Percentiles rank a stretch among this genome's conserved stretches.
Evolutionary conservation across 768 basidiomycete species (phyloP).

Genomic region (Phylloporus arenicola): DNA sequence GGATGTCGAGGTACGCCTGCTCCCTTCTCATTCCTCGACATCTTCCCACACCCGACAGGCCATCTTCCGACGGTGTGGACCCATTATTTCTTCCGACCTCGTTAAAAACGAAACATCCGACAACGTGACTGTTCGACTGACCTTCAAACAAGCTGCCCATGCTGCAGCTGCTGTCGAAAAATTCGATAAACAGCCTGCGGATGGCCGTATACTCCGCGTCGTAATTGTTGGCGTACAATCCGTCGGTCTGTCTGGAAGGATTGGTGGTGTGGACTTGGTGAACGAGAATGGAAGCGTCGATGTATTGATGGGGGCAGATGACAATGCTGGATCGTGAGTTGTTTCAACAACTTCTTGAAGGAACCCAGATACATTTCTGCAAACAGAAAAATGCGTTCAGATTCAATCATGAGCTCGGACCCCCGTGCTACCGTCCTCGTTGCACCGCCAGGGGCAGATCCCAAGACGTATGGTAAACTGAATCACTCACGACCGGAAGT

Average conservation of each 20-base stretch:
- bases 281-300: constrained; percentile 36
- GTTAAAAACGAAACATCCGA: constrained; percentile 14
- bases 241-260: constrained; percentile 50
- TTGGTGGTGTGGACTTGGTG: constrained; percentile 50
- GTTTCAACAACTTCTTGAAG: background rate
- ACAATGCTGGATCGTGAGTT: constrained; percentile 50
- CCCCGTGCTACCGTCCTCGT: constrained; percentile 66
- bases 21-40: background rate
- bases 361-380: background rate
- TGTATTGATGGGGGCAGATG: constrained; percentile 50
- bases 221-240: constrained; percentile 54
- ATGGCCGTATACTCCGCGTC: constrained; percentile 70
- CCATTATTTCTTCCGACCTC: constrained; percentile 43
- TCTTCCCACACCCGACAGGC: constrained; percentile 34
- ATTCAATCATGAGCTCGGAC: constrained; percentile 54
- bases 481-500: constrained; percentile 19
- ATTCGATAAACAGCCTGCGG: constrained; percentile 78
- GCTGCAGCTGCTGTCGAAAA: constrained; percentile 66
- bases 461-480: constrained; percentile 43
- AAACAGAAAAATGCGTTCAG: constrained; percentile 79
- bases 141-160: constrained; percentile 58
- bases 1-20: constrained; percentile 51
- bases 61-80: constrained; percentile 77
- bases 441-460: constrained; percentile 61
- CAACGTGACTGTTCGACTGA: constrained; percentile 60